A percentile compares a stretch with the other conserved stretches of the same genome.
Evolutionary conservation across 2,329 filamentous ascomycete species (phyloP).

Genomic region (Sarocladium kiliense): DNA sequence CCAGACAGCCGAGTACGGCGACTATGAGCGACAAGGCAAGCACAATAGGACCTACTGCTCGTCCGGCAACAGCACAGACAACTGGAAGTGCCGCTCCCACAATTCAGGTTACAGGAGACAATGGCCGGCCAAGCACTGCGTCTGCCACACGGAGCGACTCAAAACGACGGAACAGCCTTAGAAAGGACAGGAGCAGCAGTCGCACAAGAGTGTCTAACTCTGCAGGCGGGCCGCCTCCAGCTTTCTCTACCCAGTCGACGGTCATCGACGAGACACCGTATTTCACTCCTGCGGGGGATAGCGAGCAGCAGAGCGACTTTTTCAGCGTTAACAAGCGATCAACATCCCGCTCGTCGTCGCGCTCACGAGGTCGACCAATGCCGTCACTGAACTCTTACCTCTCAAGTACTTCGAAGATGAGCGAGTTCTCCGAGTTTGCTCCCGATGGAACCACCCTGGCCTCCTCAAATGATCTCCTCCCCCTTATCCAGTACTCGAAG

Average conservation of each 20-base stretch:
- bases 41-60: conserved; percentile 16
- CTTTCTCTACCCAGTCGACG: conserved; percentile 29
- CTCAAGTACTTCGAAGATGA: conserved; percentile 33
- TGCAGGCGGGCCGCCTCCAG: conserved; percentile 22
- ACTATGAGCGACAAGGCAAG: conserved; percentile 31
- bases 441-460: conserved; percentile 32
- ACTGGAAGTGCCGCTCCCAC: conserved; percentile 50
- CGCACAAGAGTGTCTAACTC: conserved; percentile 40
- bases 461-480: conserved; percentile 40
- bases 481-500: conserved; percentile 49
- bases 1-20: conserved; percentile 31
- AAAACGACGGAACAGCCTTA: conserved; percentile 45
- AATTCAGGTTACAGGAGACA: conserved; percentile 72
- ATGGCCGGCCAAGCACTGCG: conserved; percentile 35
- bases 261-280: conserved; percentile 42
- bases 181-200: conserved; percentile 47
- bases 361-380: conserved; percentile 37
- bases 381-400: conserved; percentile 41
- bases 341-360: conserved; percentile 29
- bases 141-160: conserved; percentile 38
- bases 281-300: conserved; percentile 43
- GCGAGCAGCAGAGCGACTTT: conserved; percentile 34
- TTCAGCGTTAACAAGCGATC: conserved; percentile 24
- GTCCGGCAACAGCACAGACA: conserved; percentile 38
- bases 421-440: conserved; percentile 33